Evolutionary conservation across 179 eudicot genomes (phyloP).

Genomic region (Beta macrorhiza): DNA sequence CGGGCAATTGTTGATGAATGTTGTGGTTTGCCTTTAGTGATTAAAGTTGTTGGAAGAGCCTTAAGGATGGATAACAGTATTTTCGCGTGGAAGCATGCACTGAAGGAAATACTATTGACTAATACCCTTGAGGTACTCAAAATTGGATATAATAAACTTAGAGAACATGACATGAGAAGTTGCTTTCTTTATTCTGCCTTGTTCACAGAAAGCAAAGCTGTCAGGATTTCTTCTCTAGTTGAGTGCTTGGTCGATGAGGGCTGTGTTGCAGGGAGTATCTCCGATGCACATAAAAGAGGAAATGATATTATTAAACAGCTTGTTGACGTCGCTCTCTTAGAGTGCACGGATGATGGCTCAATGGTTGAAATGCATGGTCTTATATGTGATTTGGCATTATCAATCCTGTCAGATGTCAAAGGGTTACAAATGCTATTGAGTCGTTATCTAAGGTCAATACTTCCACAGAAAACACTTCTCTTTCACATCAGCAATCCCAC

Average conservation of each 20-base stretch:
- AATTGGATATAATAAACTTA: conserved; percentile 27
- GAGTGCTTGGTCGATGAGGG: conserved; percentile 32
- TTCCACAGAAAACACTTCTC: no score
- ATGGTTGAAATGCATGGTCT: conserved; percentile 28
- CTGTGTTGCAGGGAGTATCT: conserved; percentile 16
- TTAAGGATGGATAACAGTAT: conserved; percentile 16
- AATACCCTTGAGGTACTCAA: conserved; percentile 15
- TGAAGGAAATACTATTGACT: neutral
- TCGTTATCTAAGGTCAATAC: neutral
- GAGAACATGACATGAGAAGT: conserved; percentile 25
- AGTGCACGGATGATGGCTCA: conserved; percentile 18
- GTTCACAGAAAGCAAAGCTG: conserved; percentile 15
- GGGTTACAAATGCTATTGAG: conserved; percentile 16
- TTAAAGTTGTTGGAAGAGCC: conserved; percentile 26
- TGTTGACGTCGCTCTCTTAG: conserved; percentile 17
- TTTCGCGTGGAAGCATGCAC: conserved; percentile 20
- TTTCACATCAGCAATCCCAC: no score
- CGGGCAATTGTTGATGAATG: conserved; percentile 27
- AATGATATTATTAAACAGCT: conserved; percentile 22
- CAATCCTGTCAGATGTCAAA: conserved; percentile 21
- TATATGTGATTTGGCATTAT: conserved; percentile 27
- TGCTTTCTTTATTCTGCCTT: conserved; percentile 33
- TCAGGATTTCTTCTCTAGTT: conserved; percentile 22
- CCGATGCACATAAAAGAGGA: conserved; percentile 25
- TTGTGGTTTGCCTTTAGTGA: conserved; percentile 28